These are phyloP conservation scores for Xylariomycetidae sp. DNA, from an alignment of 2,329 filamentous ascomycete species.

Conservation along the genomic window DNA sequence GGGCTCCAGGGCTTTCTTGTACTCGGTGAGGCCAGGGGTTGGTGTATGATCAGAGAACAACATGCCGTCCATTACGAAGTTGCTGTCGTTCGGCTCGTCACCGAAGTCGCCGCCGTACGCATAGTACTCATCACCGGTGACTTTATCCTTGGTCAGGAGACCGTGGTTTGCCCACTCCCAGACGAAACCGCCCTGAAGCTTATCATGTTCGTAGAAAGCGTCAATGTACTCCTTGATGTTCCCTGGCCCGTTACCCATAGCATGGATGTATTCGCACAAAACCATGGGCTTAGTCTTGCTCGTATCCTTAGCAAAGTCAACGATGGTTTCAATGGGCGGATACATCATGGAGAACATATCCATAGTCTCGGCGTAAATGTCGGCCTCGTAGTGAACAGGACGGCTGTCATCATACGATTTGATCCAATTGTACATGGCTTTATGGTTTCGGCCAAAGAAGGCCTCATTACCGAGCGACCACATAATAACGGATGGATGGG, in stretches of 20 bases:
- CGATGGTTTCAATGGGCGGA: conserved; percentile 36
- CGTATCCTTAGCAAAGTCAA: conserved; percentile 30
- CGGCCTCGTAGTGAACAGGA: conserved; percentile 57
- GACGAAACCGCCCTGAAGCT: conserved; percentile 56
- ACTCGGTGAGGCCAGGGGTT: conserved; percentile 35
- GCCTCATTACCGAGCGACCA: conserved; percentile 65
- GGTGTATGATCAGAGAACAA: conserved; percentile 41
- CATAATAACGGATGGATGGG: conserved; percentile 32
- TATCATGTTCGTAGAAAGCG: conserved; percentile 50
- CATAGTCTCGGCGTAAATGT: conserved; percentile 46
- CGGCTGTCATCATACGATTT: conserved; percentile 49
- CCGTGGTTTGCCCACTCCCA: conserved; percentile 55
- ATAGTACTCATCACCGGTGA: conserved; percentile 39
- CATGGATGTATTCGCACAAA: conserved; percentile 44
- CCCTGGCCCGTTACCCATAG: conserved; percentile 65
- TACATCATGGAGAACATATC: conserved; percentile 61
- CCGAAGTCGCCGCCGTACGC: conserved; percentile 41
- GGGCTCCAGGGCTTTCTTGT: conserved; percentile 42
- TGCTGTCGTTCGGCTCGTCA: conserved; percentile 34
- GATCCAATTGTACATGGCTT: conserved; percentile 56
- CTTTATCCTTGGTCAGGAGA: conserved; percentile 35
- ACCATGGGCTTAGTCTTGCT: conserved; percentile 45
- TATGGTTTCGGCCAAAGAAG: conserved; percentile 59
- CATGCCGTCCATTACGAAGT: conserved; percentile 48
- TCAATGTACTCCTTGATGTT: conserved; percentile 59